Base-by-base conservation (phyloP, 2,329 filamentous ascomycete genomes). In the Cytospora paraplurivora region DNA sequence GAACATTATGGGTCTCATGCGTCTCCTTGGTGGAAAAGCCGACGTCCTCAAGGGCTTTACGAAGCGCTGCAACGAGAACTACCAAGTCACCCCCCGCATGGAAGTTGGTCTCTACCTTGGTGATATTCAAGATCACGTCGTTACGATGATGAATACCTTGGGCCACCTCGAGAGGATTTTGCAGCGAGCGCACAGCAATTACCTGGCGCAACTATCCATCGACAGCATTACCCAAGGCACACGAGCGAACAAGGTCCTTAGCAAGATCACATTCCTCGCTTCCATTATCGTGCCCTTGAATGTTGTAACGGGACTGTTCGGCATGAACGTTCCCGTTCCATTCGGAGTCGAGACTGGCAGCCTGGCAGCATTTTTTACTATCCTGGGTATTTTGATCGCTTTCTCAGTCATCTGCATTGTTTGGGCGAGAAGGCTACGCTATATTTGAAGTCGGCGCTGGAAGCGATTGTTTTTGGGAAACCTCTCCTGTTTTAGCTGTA, bases 101-200 rank as follows among this genome's bases (percentile, higher is more conserved):
- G 95, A 99, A 73, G 97, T 99, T 68, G 95, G 93, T 27, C 86
- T 99, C 71, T 99, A 99, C 74, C 85, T 99, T 41, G 92, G 92
- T 72, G 95, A 99, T 78, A 97, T 99, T 68, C 95, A 99, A 77
- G 95, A 99, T 78, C 95, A 99, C 84, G 94, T 99, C 59, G 92
- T 99, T 65, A 99, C 95, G 53, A 98, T 98, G 94, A 96, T 97
- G 85, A 95, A 91, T 69, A 99, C 96, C 76, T 78, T 99, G 70
- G 88, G 88, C 1, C 95, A 99, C 75, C 97, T 97, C 70, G 95
- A 99, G 76, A 98, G 98, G 82, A 97, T 99, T 84, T 84, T 99
- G 56, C 93, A 90, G 34, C 90, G 95, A 27, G 91, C 91, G 2
- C 95, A 99, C 79, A 92, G 90, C 80, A 99, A 98, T 76, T 98